Percentiles rank a stretch among this genome's conserved stretches.
Conservation (phyloP, 225 moss, liverwort and hornwort genomes). For the Takakia lepidozioides region DNA sequence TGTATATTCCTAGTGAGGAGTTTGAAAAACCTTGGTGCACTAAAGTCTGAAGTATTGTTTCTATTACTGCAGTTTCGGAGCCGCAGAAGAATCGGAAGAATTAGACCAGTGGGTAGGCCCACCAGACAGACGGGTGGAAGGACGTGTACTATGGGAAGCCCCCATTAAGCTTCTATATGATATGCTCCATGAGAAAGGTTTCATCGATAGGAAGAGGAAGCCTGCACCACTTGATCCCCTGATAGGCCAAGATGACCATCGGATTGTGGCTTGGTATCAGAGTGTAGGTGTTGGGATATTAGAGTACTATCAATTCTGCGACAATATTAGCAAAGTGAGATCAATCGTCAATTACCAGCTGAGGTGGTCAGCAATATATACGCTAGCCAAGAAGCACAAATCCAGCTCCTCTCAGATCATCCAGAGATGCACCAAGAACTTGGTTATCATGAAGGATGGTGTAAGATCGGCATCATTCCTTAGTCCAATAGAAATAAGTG, state of each 20-base stretch:
- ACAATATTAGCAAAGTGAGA: slow-evolving; percentile 45
- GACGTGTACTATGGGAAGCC: slow-evolving; percentile 37
- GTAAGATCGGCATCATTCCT: slow-evolving; percentile 27
- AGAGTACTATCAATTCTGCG: slow-evolving; percentile 33
- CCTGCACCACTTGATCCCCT: slow-evolving; percentile 48
- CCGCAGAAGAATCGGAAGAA: no score
- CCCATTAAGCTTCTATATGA: slow-evolving; percentile 48
- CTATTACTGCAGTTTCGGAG: no score
- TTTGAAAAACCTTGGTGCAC: no score
- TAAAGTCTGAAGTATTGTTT: no score
- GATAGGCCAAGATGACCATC: slow-evolving; percentile 31
- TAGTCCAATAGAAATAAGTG: slow-evolving; percentile 40
- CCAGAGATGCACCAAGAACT: slow-evolving; percentile 34
- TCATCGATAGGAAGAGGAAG: slow-evolving; percentile 33
- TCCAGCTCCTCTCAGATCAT: slow-evolving; percentile 56
- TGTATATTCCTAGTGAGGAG: no score
- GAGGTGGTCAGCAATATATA: slow-evolving; percentile 54
- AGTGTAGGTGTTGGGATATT: slow-evolving; percentile 36
- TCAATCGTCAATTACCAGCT: slow-evolving; percentile 42
- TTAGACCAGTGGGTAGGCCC: no score
- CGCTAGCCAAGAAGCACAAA: slow-evolving; percentile 56
- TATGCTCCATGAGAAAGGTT: slow-evolving; percentile 40
- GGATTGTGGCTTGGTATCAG: slow-evolving; percentile 52
- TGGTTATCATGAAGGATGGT: slow-evolving; percentile 29
- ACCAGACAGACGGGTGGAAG: slow-evolving; percentile 22